Evolutionary conservation across 208 protist genomes (phyloP).

Genomic region (Phytomonas serpens): DNA sequence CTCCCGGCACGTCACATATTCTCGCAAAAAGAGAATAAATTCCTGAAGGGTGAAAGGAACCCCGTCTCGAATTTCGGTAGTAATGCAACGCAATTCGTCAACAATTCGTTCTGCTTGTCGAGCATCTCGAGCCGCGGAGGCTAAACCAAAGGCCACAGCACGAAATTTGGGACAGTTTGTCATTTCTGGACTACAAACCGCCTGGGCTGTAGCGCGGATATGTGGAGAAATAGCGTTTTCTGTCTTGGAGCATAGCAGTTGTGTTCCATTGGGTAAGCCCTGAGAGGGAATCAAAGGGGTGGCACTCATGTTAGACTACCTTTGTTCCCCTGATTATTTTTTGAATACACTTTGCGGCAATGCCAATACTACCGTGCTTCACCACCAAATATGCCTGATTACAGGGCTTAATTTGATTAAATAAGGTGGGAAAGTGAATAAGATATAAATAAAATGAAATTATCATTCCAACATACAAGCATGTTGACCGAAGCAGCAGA

Average conservation of each 20-base stretch:
- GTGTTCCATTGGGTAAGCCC: neutral
- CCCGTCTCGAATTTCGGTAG: slow-evolving; percentile 49
- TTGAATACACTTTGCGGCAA: neutral
- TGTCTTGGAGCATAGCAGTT: neutral
- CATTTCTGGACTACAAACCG: neutral
- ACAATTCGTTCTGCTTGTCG: slow-evolving; percentile 15
- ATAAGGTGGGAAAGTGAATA: neutral
- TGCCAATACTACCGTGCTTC: neutral
- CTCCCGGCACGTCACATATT: slow-evolving; percentile 51
- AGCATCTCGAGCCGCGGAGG: slow-evolving; percentile 1
- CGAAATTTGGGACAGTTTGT: neutral
- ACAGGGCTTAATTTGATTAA: neutral
- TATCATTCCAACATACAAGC: neutral
- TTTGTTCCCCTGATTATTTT: neutral
- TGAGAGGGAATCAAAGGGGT: neutral
- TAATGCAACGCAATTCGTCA: slow-evolving; percentile 33
- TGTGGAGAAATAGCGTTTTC: neutral
- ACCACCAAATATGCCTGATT: neutral
- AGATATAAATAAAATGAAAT: neutral
- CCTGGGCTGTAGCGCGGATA: neutral
- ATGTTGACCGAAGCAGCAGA: neutral
- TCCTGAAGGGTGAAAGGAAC: slow-evolving; percentile 34
- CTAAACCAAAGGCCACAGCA: neutral
- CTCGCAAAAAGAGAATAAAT: slow-evolving; percentile 51
- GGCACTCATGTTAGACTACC: neutral